Evolutionary conservation across 1,284 basidiomycete species (phyloP).

Genomic region (Ceratobasidium sp.): DNA sequence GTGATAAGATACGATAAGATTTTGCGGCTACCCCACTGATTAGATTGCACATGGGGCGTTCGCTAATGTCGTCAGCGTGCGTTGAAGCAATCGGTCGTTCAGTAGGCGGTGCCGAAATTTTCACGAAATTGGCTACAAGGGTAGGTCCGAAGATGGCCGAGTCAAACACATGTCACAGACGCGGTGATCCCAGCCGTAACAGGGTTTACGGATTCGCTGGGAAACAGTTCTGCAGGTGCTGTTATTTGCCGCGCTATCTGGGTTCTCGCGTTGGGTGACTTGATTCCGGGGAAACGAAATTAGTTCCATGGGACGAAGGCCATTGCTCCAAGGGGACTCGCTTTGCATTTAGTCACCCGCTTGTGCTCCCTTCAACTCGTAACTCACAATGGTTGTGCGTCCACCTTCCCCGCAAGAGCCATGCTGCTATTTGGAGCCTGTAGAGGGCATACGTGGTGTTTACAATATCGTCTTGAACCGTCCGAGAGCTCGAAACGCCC

Average conservation of each 20-base stretch:
- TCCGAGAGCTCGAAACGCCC: constrained; percentile 16
- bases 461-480: constrained; percentile 18
- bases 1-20: constrained; percentile 21
- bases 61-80: constrained; percentile 1
- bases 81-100: background rate
- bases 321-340: background rate
- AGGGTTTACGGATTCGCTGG: background rate
- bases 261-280: background rate
- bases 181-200: constrained; percentile 3
- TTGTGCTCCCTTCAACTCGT: background rate
- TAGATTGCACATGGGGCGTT: background rate
- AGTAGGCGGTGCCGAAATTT: background rate
- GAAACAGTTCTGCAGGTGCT: background rate
- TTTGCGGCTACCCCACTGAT: constrained; percentile 12
- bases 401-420: constrained; percentile 1
- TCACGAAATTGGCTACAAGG: constrained; percentile 14
- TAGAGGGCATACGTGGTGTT: constrained; percentile 4
- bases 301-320: background rate
- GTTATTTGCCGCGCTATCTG: background rate
- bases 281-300: background rate
- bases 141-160: background rate
- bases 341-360: background rate
- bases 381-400: constrained; percentile 26
- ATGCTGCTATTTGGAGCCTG: constrained; percentile 28
- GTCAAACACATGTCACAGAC: constrained; percentile 15